Evolutionary conservation across 2,329 filamentous ascomycete genomes (phyloP), one percentile per base, ranked within the genome.

Genomic region (Lizonia empirigonia): DNA sequence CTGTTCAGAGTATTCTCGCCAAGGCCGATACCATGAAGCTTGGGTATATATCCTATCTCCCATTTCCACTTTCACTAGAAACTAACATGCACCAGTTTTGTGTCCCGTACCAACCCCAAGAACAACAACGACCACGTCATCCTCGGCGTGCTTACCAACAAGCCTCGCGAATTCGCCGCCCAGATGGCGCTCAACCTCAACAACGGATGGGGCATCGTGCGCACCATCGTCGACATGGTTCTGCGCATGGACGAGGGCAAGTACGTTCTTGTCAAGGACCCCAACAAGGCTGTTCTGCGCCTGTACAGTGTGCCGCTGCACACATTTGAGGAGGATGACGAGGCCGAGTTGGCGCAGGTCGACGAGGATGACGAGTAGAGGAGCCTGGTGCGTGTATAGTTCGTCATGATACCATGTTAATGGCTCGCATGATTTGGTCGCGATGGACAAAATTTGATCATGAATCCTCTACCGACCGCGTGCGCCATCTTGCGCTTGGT

Each of bases 1-100:
- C 94, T 24, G 91, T 93, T 34, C 94, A 99, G 82, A 90, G 89
- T 71, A 97, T 99, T 70, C 85, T 99, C 51, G 92, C 93, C 74
- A 92, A 92, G 79, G 92, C 94, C n/a, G 94, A 99, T 73, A 82
- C 91, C 62, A 97, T 99, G 91, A 99, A 97, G 82, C 86, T 99
- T 74, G 94, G 91, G 89, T 92, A 81, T 61, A 86, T 81, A 33
- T 55, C 58, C n/a, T n/a, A n/a, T n/a, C 16, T 48, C 32, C 22
- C 26, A 26, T 35, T 38, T 23, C 15, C 24, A 16, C 30, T 10
- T 10, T 26, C 22, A 34, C 18, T 10, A 19, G 13, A 20, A 29
- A 5, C 57, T 61, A 56, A 58, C 53, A 38, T 7, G 0, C n/a
- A 2, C 3, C 67, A 93, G 93, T 68, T 99, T 99, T 78, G 91